Base-by-base conservation (phyloP, 257 asterid genomes). In the Penstemon eatonii region DNA sequence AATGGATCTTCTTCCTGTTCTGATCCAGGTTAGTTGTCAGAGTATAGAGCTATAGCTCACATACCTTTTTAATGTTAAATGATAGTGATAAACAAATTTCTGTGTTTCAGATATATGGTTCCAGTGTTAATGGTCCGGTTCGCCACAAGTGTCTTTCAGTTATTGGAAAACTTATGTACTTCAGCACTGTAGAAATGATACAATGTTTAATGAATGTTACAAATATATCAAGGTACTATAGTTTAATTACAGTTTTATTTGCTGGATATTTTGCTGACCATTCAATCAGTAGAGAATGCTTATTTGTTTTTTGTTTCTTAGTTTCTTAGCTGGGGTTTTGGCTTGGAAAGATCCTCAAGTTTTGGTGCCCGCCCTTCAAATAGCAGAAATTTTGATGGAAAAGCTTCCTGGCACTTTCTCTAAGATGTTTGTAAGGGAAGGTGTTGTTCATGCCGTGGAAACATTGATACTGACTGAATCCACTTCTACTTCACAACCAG, bases 271-370 rank as follows among this genome's bases (percentile, higher is more conserved):
- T 44, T 59, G 36, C 71, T 65, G 64, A 53, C 47, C 52, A 52
- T 52, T 56, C 45, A 45, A 74, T 60, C 18, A 50, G 12, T 56
- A 50, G 37, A 67, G 39, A 63, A 50, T 66, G 39, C 69, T 72
- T 55, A 73, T 73, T 76, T 76, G 19, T 66, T 63, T 56, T 78
- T 68, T 47, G 39, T 73, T 63, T 51, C 71, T 52, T 66, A 95
- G 99, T 73, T 95, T 95, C 81, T 82, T 95, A 74, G 96, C 97
- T 69, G 99, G 99, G 72, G 96, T 95, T 65, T 80, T 95, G 76
- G 99, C 99, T 53, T 91, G 97, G 98, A 95, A 95, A 86, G 99
- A 95, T 85, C 98, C 98, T 41, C 99, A 89, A 70, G 99, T 87
- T 66, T 80, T 95, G 84, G 87, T 91, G 41, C 98, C 98, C 9